Evolutionary conservation across 2,329 filamentous ascomycete species (phyloP).

Genomic region (Chaetothyriales sp.): DNA sequence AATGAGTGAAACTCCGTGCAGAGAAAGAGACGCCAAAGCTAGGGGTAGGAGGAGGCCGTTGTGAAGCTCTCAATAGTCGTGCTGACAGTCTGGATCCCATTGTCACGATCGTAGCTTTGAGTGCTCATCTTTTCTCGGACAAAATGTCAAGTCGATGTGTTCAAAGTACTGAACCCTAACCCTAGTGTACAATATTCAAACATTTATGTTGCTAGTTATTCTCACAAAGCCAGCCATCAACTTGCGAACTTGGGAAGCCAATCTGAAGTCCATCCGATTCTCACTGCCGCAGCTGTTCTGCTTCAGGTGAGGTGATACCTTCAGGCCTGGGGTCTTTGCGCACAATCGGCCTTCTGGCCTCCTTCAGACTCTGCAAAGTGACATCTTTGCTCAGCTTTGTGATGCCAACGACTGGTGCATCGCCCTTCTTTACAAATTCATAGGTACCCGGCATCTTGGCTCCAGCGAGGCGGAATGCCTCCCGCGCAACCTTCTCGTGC

Average conservation of each 20-base stretch:
- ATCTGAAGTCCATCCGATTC: not conserved
- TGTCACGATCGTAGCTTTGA: not conserved
- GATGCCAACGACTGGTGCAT: conserved; percentile 76
- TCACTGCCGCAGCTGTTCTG: not conserved
- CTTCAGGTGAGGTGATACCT: not conserved
- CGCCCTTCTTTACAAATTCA: conserved; percentile 88
- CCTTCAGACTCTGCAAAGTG: conserved; percentile 69
- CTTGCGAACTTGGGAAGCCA: too few species aligned
- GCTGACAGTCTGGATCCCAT: not conserved
- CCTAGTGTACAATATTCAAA: not conserved
- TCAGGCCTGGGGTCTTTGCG: conserved; percentile 13
- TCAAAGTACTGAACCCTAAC: not conserved
- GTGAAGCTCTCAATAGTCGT: not conserved
- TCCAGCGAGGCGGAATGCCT: conserved; percentile 85
- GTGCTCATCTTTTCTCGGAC: not conserved
- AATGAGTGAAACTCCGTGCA: not conserved
- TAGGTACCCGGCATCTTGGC: conserved; percentile 80
- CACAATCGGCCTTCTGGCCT: conserved; percentile 54
- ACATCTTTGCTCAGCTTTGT: conserved; percentile 73
- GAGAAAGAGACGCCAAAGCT: not conserved
- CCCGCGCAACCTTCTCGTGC: conserved; percentile 85
- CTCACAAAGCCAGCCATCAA: too few species aligned
- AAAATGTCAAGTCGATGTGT: not conserved
- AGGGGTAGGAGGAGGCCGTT: not conserved
- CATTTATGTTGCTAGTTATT: too few species aligned